Evolutionary conservation across 345 rosid genomes (phyloP).

Genomic region (Conringia planisiliqua): DNA sequence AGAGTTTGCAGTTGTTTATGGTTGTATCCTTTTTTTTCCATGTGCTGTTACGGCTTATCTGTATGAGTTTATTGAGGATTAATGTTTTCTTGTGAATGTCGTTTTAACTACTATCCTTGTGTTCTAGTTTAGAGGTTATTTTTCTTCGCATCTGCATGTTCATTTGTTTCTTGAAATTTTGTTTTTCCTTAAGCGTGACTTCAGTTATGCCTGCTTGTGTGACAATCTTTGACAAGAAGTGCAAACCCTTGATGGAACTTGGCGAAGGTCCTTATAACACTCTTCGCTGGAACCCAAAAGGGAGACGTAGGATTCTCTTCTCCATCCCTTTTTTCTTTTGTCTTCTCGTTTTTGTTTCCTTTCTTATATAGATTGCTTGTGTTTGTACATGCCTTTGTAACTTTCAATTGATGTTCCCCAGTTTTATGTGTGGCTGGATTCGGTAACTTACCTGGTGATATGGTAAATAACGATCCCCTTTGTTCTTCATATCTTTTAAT

Average conservation of each 20-base stretch:
- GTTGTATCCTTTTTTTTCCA: constrained; percentile 75
- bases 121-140: constrained; percentile 1
- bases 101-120: neutral
- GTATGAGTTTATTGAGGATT: neutral
- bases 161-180: neutral
- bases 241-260: constrained; percentile 80
- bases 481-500: neutral
- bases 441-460: constrained; percentile 96
- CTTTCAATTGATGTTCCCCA: constrained; percentile 44
- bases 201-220: constrained; percentile 92
- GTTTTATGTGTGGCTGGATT: constrained; percentile 95
- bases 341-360: neutral
- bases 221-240: constrained; percentile 82
- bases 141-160: neutral
- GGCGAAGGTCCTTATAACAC: constrained; percentile 91
- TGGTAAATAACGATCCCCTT: constrained; percentile 47
- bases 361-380: neutral
- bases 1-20: constrained; percentile 94
- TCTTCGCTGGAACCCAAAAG: constrained; percentile 90
- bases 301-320: constrained; percentile 66
- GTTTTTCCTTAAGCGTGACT: constrained; percentile 46
- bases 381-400: constrained; percentile 14
- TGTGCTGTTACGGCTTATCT: neutral
- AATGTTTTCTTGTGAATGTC: neutral
- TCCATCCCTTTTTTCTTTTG: neutral